phyloP scores from a whole-genome alignment of 352 stramenopile genomes.

The Phytophthora pisi region DNA sequence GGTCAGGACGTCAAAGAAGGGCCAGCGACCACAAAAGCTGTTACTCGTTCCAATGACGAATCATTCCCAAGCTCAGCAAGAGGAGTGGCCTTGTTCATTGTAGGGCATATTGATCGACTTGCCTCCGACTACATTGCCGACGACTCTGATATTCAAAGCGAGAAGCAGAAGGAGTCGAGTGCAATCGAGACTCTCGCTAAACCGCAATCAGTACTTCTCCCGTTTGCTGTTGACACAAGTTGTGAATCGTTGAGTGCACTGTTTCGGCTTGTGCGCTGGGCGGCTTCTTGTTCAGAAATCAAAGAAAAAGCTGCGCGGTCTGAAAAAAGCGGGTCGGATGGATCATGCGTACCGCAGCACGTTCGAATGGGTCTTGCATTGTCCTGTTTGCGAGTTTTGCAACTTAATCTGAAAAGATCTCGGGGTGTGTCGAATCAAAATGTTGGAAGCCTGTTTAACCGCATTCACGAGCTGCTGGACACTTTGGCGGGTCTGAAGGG shows the following conservation, averaged over 20 bases:
- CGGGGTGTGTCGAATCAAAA: not conserved
- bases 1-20: not conserved
- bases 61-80: slow-evolving; percentile 50
- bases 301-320: slow-evolving; percentile 9
- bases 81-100: slow-evolving; percentile 39
- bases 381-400: slow-evolving; percentile 50
- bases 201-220: slow-evolving; percentile 23
- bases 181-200: not conserved
- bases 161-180: slow-evolving; percentile 2
- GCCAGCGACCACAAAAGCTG: not conserved
- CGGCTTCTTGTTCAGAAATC: not conserved
- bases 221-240: slow-evolving; percentile 52
- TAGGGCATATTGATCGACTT: slow-evolving; percentile 54
- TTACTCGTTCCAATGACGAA: slow-evolving; percentile 34
- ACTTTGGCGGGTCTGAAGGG: slow-evolving; percentile 14
- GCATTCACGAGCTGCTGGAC: slow-evolving; percentile 28
- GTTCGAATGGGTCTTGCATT: slow-evolving; percentile 38
- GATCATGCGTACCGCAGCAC: not conserved
- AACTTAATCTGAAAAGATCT: slow-evolving; percentile 49
- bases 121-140: slow-evolving; percentile 32
- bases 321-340: slow-evolving; percentile 1
- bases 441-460: slow-evolving; percentile 10
- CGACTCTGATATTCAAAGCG: slow-evolving; percentile 2
- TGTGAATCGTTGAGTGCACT: slow-evolving; percentile 31
- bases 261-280: slow-evolving; percentile 36